Conservation (phyloP, 495 filamentous ascomycete genomes). For the Evansstolkia leycettana region DNA sequence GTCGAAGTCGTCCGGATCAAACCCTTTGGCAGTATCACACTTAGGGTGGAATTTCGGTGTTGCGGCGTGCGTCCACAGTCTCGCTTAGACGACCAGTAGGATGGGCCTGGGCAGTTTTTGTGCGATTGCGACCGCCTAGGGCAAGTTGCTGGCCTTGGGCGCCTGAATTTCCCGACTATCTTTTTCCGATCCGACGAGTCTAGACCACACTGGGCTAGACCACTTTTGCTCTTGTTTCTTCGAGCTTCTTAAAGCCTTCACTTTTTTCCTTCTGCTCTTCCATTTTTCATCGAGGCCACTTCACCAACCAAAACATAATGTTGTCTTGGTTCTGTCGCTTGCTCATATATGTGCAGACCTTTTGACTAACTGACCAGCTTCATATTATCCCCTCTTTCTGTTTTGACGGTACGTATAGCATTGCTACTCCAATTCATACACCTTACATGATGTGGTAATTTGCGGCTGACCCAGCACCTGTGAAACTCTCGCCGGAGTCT, state of each 20-base stretch:
- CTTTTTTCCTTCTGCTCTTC: conserved; percentile 11
- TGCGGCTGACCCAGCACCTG: conserved; percentile 81
- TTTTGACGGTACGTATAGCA: neutral
- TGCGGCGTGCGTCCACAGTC: conserved; percentile 15
- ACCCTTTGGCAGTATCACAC: no score
- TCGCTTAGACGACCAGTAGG: conserved; percentile 24
- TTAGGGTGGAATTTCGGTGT: conserved; percentile 12
- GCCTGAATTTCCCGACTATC: conserved; percentile 7
- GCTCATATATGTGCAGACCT: conserved; percentile 6
- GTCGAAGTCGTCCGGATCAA: conserved; percentile 24
- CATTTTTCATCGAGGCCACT: neutral
- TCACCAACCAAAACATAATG: no score
- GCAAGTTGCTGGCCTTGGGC: conserved; percentile 15
- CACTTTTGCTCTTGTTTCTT: conserved; percentile 6
- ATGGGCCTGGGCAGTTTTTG: conserved; percentile 2
- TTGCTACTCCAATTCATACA: neutral
- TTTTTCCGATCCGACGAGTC: conserved; percentile 14
- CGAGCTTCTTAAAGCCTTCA: conserved; percentile 3
- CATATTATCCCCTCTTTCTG: no score
- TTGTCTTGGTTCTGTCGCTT: conserved; percentile 2
- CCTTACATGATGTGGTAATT: conserved; percentile 86
- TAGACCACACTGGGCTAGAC: no score
- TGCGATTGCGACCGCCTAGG: conserved; percentile 28
- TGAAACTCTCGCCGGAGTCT: conserved; percentile 76
- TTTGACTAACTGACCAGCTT: neutral